phyloP scores from a whole-genome alignment of 345 rosid species.

The Ceriops zippeliana region DNA sequence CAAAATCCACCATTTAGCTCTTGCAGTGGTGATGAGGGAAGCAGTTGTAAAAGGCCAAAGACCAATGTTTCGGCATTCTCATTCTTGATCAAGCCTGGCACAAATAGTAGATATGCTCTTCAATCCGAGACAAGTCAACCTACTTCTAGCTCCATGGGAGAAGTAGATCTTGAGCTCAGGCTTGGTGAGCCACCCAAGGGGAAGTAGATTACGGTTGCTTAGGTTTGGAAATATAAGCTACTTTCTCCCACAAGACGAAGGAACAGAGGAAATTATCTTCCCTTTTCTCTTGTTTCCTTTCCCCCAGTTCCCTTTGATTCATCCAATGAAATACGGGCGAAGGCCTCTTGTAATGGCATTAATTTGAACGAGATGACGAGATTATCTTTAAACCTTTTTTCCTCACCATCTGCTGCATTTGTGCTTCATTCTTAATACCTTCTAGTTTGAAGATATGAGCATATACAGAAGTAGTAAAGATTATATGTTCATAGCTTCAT shows the following conservation, averaged over 20 bases:
- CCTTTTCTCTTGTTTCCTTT: background rate
- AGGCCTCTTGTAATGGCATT: constrained; percentile 1
- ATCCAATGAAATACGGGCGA: constrained; percentile 6
- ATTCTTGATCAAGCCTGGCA: constrained; percentile 18
- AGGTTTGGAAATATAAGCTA: background rate
- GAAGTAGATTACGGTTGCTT: constrained; percentile 26
- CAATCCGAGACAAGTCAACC: constrained; percentile 34
- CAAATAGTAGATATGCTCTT: constrained; percentile 22
- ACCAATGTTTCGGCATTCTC: constrained; percentile 25
- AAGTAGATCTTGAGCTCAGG: constrained; percentile 87
- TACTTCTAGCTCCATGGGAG: constrained; percentile 34
- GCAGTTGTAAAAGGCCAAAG: constrained; percentile 34
- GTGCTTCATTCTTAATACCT: background rate
- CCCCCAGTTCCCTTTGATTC: background rate
- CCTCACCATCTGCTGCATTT: too few relatives aligned
- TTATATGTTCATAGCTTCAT: too few relatives aligned
- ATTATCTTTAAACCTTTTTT: background rate
- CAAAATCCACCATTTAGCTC: constrained; percentile 15
- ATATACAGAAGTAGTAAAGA: too few relatives aligned
- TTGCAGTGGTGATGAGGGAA: constrained; percentile 11
- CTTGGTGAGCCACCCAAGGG: constrained; percentile 60
- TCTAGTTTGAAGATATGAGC: too few relatives aligned
- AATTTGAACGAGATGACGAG: background rate
- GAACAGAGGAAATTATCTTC: too few relatives aligned
- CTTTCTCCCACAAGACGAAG: too few relatives aligned